Evolutionary conservation across 345 rosid species (phyloP).

Genomic region (Excoecaria agallocha): DNA sequence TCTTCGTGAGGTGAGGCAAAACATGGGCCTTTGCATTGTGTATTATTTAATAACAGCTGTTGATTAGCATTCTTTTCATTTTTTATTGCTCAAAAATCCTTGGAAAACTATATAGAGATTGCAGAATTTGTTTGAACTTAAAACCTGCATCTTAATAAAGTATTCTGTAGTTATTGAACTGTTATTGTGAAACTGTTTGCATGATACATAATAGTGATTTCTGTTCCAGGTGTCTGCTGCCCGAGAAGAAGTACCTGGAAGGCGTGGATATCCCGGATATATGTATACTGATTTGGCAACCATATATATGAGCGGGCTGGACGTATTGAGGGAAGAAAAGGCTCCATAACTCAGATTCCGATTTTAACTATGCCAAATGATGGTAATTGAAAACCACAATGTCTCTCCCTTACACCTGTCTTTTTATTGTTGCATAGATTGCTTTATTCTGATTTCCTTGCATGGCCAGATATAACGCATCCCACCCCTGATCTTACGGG

Average conservation of each 20-base stretch:
- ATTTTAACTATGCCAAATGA: slow-evolving; percentile 99
- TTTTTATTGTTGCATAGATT: slow-evolving; percentile 1
- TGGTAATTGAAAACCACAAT: slow-evolving; percentile 42
- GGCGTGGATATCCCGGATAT: slow-evolving; percentile 99
- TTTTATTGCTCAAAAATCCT: not conserved
- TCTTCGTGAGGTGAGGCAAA: slow-evolving; percentile 78
- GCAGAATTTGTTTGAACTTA: not conserved
- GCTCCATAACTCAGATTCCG: slow-evolving; percentile 98
- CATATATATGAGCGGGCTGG: slow-evolving; percentile 97
- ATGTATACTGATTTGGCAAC: slow-evolving; percentile 99
- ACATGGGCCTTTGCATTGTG: not conserved
- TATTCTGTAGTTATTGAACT: slow-evolving; percentile 1
- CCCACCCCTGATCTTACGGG: slow-evolving; percentile 99
- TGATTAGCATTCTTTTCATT: not conserved
- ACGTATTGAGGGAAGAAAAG: slow-evolving; percentile 93
- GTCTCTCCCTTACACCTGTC: not conserved
- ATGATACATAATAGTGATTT: slow-evolving; percentile 17
- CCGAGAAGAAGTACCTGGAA: slow-evolving; percentile 98
- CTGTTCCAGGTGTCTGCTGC: slow-evolving; percentile 93
- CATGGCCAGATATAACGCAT: slow-evolving; percentile 82
- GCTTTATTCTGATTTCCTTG: slow-evolving; percentile 3
- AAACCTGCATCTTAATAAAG: not conserved
- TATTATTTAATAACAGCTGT: no score
- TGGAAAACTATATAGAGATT: not conserved
- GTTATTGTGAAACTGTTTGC: not conserved